Evolutionary conservation across 129 eudicot genomes (phyloP).

Genomic region (Oenanthe sinensis): DNA sequence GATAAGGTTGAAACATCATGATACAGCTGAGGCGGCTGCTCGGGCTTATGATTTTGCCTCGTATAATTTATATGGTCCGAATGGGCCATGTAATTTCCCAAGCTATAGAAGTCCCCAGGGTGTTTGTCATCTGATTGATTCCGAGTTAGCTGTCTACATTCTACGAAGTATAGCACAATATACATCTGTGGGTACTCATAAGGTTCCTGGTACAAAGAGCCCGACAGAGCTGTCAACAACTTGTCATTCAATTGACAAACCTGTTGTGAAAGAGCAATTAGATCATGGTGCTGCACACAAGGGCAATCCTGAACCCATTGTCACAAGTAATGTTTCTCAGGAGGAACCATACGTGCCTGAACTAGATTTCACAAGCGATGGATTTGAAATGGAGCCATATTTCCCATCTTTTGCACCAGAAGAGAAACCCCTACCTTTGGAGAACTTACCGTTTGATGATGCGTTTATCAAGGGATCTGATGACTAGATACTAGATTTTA

Average conservation of each 20-base stretch:
- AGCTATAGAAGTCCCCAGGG: neutral
- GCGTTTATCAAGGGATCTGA: neutral
- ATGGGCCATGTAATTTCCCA: neutral
- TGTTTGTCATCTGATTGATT: neutral
- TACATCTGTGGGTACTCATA: neutral
- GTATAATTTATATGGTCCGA: conserved; percentile 9
- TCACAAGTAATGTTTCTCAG: neutral
- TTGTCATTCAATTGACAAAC: neutral
- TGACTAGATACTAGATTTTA: neutral
- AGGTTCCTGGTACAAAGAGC: neutral
- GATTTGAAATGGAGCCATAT: neutral
- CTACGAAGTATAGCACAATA: neutral
- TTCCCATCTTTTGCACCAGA: neutral
- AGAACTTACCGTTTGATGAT: neutral
- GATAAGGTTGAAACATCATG: conserved; percentile 87
- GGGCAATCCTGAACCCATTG: neutral
- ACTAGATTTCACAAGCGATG: neutral
- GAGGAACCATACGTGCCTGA: neutral
- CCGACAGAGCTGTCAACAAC: neutral
- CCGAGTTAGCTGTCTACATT: neutral
- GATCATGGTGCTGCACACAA: neutral
- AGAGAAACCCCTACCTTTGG: neutral
- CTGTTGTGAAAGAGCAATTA: neutral
- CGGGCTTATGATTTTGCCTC: conserved; percentile 92
- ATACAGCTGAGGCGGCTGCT: conserved; percentile 83